Evolutionary conservation across 2,329 filamentous ascomycete species (phyloP).

Genomic region (Chalara sp.): DNA sequence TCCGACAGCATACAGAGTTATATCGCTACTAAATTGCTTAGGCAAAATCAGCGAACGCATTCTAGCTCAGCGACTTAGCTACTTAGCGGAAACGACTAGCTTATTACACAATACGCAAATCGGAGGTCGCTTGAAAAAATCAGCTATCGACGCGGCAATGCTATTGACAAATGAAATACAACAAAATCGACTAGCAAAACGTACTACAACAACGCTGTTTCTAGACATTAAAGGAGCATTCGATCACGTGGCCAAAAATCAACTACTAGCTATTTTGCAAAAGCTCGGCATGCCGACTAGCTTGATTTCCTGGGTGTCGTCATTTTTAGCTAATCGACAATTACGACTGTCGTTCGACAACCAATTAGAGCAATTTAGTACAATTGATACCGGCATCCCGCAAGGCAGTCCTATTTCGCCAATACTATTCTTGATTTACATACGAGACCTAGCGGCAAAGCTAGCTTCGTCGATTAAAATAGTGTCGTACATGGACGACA

Average conservation of each 20-base stretch:
- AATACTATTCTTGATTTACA: not conserved
- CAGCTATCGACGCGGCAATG: slow-evolving; percentile 1
- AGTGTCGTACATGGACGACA: not conserved
- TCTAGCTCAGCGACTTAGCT: slow-evolving; percentile 2
- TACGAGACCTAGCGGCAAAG: not conserved
- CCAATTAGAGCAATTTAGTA: not conserved
- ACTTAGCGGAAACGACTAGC: slow-evolving; percentile 3
- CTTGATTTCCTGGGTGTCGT: not conserved
- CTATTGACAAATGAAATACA: not conserved
- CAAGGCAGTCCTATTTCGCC: not conserved
- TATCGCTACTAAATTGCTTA: slow-evolving; percentile 1
- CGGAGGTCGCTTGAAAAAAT: slow-evolving; percentile 3
- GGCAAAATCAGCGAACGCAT: slow-evolving; percentile 1
- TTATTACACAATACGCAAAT: slow-evolving; percentile 2
- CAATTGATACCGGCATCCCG: not conserved
- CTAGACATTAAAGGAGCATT: slow-evolving; percentile 3
- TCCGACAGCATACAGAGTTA: slow-evolving; percentile 3
- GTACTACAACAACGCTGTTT: slow-evolving; percentile 1
- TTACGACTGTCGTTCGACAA: not conserved
- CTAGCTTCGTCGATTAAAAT: not conserved
- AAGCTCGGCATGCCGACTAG: not conserved
- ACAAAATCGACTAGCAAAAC: not conserved
- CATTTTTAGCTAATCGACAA: not conserved
- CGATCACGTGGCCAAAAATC: slow-evolving; percentile 2
- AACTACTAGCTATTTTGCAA: not conserved